Percentiles rank a stretch among this genome's conserved stretches.
Conservation (phyloP, 2,329 filamentous ascomycete species). For the Tolypocladium tropicale region DNA sequence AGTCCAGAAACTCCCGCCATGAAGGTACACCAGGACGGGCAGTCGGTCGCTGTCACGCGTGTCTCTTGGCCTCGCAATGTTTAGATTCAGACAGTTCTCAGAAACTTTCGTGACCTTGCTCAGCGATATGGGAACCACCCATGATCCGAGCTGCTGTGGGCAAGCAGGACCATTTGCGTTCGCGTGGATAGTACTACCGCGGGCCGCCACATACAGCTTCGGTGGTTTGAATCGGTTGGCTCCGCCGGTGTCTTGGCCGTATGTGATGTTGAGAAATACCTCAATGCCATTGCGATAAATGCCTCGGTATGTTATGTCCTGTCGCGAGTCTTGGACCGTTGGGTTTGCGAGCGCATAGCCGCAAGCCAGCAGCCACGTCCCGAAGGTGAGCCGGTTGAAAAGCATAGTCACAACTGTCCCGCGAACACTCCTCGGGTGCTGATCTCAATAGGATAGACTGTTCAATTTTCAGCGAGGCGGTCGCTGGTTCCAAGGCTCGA, state of each 20-base stretch:
- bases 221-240: slow-evolving; percentile 36
- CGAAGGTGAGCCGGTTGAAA: background rate
- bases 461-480: no score
- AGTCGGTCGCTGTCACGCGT: slow-evolving; percentile 10
- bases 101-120: slow-evolving; percentile 26
- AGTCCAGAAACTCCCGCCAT: slow-evolving; percentile 21
- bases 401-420: background rate
- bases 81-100: slow-evolving; percentile 25
- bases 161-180: slow-evolving; percentile 31
- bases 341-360: background rate
- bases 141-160: slow-evolving; percentile 26
- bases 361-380: background rate
- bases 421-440: no score
- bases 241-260: slow-evolving; percentile 34
- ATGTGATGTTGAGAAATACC: slow-evolving; percentile 35
- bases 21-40: slow-evolving; percentile 26
- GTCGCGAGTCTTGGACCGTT: slow-evolving; percentile 8
- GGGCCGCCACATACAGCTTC: slow-evolving; percentile 16
- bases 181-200: slow-evolving; percentile 25
- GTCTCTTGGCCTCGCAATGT: slow-evolving; percentile 20
- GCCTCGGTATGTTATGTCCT: slow-evolving; percentile 29
- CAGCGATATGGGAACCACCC: slow-evolving; percentile 18
- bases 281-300: slow-evolving; percentile 32
- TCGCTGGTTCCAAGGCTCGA: no score
- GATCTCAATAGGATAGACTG: no score